Evolutionary conservation across 331 rosid genomes (phyloP), one percentile per base, ranked within the genome.

Genomic region (Malus hybrid): DNA sequence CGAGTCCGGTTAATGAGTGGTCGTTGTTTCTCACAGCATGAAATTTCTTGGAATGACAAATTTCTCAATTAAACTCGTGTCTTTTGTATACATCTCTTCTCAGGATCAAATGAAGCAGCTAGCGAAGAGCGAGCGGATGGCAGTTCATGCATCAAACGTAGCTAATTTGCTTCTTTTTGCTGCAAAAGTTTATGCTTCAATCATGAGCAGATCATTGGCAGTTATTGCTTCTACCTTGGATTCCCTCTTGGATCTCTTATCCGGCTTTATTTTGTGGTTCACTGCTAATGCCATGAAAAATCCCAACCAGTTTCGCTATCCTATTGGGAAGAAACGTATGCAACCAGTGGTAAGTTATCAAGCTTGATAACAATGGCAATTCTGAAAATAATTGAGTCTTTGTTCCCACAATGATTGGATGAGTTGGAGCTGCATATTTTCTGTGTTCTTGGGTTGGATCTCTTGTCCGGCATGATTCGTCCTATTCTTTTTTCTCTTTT

Each of bases 261-360:
- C 97, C 14, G 97, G 97, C 33, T 89, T 89, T 82, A 91, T 91
- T 29, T 62, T 91, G 79, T 91, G 97, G 97, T 91, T 86, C 75
- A 91, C 96, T 64, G 80, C 97, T n/a, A 0, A 86, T 76, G 84
- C 93, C 77, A 91, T 91, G 97, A 89, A 55, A 83, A 85, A 32
- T 12, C 91, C 96, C 2, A 91, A 91, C 80, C 90, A 76, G 5
- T 89, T 19, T 79, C 80, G 78, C 81, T 91, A 91, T 65, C 97
- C 97, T 69, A 91, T 91, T 66, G 97, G 97, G 82, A 91, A 91
- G 91, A 86, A 84, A 46, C 95, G 91, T 57, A 88, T 92, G 97
- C 93, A 92, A 61, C 93, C 97, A 67, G 84, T 92, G 93, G 97
- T 90, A 88, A 80, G 82, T 18, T 75, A 20, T 64, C 54, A 57